A percentile compares a stretch with the other conserved stretches of the same genome.
phyloP scores from a whole-genome alignment of 305 asterid genomes.

The Fraxinus baroniana region DNA sequence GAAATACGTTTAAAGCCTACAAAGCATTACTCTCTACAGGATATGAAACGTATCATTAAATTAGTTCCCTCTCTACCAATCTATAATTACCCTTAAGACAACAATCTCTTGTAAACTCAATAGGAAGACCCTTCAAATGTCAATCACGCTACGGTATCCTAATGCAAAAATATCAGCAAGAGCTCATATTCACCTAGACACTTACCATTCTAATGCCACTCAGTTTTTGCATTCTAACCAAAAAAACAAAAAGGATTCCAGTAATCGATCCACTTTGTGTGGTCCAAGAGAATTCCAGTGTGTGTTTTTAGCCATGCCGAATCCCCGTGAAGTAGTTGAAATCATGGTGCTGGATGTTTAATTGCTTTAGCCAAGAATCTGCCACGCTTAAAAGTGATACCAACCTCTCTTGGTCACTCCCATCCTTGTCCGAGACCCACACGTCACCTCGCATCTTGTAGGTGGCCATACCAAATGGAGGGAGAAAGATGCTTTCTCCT shows the following conservation, averaged over 20 bases:
- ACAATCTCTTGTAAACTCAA: neutral
- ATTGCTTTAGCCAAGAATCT: constrained; percentile 92
- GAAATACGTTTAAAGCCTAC: neutral
- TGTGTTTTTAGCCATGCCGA: constrained; percentile 40
- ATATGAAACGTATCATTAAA: neutral
- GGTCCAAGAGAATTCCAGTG: constrained; percentile 11
- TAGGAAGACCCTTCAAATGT: neutral
- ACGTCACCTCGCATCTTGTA: constrained; percentile 93
- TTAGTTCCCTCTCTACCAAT: neutral
- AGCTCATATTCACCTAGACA: neutral
- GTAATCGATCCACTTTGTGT: constrained; percentile 21
- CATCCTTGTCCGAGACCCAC: constrained; percentile 67
- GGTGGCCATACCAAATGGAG: constrained; percentile 83
- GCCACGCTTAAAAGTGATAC: constrained; percentile 72
- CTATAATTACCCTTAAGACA: neutral
- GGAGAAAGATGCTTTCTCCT: constrained; percentile 59
- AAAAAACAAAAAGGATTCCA: neutral
- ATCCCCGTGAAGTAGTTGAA: constrained; percentile 83
- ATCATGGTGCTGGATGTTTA: constrained; percentile 89
- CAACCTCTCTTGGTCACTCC: constrained; percentile 65
- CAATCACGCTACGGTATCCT: neutral
- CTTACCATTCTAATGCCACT: constrained; percentile 21
- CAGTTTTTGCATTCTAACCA: neutral
- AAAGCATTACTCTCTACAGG: neutral
- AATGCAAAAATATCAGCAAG: neutral